A percentile compares a stretch with the other conserved stretches of the same genome.
Conservation (phyloP, 805 yeast genomes). For the Yamadazyma paraphyllophila region DNA sequence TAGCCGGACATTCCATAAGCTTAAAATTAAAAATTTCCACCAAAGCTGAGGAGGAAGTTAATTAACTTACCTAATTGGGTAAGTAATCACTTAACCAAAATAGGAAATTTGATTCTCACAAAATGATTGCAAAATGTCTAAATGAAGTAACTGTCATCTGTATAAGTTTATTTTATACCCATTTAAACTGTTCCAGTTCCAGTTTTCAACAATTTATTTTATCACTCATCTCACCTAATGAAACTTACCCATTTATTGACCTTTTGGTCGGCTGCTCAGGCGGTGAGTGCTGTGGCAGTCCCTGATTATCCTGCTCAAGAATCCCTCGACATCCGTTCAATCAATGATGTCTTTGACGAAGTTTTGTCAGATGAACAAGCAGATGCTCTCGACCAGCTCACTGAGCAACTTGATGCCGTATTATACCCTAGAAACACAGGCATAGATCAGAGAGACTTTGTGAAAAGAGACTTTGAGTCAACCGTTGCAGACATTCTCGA, state of each 20-base stretch:
- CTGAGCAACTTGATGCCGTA: constrained; percentile 10
- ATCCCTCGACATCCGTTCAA: background rate
- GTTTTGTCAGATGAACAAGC: constrained; percentile 11
- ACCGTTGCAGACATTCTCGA: constrained; percentile 23
- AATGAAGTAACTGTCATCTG: constrained; percentile 2
- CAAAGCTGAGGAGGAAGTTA: background rate
- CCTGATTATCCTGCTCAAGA: background rate
- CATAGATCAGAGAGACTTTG: background rate
- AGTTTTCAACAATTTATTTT: background rate
- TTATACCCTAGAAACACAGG: background rate
- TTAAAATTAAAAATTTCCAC: no score
- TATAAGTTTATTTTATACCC: background rate
- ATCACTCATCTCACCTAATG: background rate
- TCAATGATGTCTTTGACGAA: constrained; percentile 4
- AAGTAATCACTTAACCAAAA: constrained; percentile 8
- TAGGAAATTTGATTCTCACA: background rate
- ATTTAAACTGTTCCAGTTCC: background rate
- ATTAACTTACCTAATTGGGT: constrained; percentile 8
- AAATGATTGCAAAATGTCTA: constrained; percentile 7
- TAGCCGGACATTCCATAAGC: no score
- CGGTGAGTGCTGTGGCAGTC: constrained; percentile 1
- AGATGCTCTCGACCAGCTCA: constrained; percentile 9
- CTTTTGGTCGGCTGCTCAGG: constrained; percentile 1
- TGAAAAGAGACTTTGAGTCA: constrained; percentile 22
- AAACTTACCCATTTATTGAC: constrained; percentile 1